A percentile compares a stretch with the other conserved stretches of the same genome.
Conservation (phyloP, 2,329 filamentous ascomycete genomes). For the Botrytis porri region DNA sequence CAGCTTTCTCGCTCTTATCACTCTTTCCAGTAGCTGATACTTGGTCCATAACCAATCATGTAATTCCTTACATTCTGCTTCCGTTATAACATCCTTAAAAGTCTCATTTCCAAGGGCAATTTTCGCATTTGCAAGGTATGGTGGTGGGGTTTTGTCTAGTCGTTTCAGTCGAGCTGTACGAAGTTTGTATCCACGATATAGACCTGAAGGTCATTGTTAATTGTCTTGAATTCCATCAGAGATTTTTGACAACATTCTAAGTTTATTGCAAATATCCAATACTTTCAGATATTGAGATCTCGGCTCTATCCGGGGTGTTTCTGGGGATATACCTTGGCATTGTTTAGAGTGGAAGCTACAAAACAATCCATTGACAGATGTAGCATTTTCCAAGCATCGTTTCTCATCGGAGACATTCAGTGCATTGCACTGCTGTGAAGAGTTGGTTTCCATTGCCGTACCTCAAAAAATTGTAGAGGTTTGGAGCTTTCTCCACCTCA, state of each 20-base stretch:
- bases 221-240: background rate
- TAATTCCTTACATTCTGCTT: constrained; percentile 40
- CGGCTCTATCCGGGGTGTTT: background rate
- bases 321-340: constrained; percentile 37
- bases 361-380: constrained; percentile 43
- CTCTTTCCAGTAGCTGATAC: constrained; percentile 40
- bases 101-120: constrained; percentile 42
- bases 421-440: constrained; percentile 28
- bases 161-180: constrained; percentile 46
- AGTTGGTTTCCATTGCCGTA: background rate
- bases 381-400: constrained; percentile 40
- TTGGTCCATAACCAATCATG: constrained; percentile 43
- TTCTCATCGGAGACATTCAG: constrained; percentile 41
- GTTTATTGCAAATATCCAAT: background rate
- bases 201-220: constrained; percentile 26
- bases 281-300: background rate
- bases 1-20: constrained; percentile 43
- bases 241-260: background rate
- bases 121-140: constrained; percentile 40
- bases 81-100: constrained; percentile 42
- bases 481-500: background rate
- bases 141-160: constrained; percentile 39
- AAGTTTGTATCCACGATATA: constrained; percentile 50
- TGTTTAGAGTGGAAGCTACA: constrained; percentile 44
- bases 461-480: background rate